phyloP scores from a whole-genome alignment of 192 early-diverging fungal genomes.

The Coemansia sp. region DNA sequence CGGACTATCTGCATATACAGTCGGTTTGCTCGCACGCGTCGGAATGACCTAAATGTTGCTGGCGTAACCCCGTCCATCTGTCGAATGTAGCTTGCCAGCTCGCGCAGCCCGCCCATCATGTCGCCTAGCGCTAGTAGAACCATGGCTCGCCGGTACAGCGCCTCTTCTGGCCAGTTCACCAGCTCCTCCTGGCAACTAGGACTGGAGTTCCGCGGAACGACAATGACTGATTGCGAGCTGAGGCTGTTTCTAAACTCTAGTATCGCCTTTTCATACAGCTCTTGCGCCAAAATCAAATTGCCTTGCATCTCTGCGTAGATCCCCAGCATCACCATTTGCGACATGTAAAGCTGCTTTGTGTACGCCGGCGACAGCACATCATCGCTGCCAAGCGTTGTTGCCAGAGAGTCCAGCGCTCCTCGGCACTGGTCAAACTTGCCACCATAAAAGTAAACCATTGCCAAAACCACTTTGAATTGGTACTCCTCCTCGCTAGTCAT shows the following conservation, averaged over 20 bases:
- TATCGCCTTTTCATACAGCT: constrained; percentile 56
- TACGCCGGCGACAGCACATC: constrained; percentile 58
- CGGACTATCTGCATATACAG: constrained; percentile 54
- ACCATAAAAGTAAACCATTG: constrained; percentile 58
- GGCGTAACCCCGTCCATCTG: constrained; percentile 48
- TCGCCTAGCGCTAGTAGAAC: constrained; percentile 37
- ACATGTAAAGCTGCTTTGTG: constrained; percentile 57
- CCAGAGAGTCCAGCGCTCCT: constrained; percentile 16
- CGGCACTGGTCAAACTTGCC: constrained; percentile 51
- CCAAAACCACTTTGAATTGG: constrained; percentile 56
- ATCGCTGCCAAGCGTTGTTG: constrained; percentile 35
- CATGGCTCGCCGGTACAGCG: constrained; percentile 64
- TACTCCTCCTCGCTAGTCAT: constrained; percentile 42
- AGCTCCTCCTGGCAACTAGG: constrained; percentile 53
- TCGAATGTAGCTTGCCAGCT: constrained; percentile 46
- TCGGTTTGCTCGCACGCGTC: constrained; percentile 56
- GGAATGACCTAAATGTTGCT: constrained; percentile 48
- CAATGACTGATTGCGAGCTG: constrained; percentile 28
- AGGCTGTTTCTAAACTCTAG: constrained; percentile 25
- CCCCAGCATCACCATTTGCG: constrained; percentile 60
- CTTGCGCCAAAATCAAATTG: constrained; percentile 48
- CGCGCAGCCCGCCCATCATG: constrained; percentile 1
- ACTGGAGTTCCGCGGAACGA: constrained; percentile 42
- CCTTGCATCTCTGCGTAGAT: constrained; percentile 34
- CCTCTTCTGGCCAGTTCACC: constrained; percentile 66